These are phyloP conservation scores for Gossypium mustelinum DNA, from an alignment of 345 rosid species.

Conservation along the genomic window DNA sequence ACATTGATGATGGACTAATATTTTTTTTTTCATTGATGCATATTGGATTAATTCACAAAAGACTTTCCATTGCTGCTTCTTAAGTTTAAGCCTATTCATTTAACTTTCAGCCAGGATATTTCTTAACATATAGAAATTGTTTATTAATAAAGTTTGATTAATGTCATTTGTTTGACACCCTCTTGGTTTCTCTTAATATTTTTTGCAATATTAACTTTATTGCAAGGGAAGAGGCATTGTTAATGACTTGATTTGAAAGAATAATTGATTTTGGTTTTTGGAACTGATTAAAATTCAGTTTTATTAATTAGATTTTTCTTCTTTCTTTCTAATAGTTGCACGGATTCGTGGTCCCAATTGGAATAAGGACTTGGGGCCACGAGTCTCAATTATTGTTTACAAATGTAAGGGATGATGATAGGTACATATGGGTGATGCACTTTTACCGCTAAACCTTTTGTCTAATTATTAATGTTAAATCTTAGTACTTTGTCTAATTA, in stretches of 20 bases:
- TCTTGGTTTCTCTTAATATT: neutral
- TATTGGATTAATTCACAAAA: neutral
- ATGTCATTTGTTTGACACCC: neutral
- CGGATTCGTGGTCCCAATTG: too few relatives aligned
- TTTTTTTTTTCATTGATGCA: neutral
- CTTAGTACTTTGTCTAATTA: too few relatives aligned
- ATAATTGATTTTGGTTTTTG: too few relatives aligned
- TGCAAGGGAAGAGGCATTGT: neutral
- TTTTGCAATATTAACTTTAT: neutral
- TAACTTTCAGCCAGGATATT: neutral
- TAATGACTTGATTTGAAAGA: neutral
- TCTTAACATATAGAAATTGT: neutral
- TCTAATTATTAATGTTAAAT: too few relatives aligned
- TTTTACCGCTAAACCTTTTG: too few relatives aligned
- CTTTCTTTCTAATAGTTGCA: too few relatives aligned
- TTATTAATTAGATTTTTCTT: too few relatives aligned
- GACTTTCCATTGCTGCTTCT: constrained; percentile 20
- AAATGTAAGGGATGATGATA: too few relatives aligned
- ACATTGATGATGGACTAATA: neutral
- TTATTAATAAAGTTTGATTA: neutral
- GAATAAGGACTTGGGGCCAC: too few relatives aligned
- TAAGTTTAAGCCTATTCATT: neutral
- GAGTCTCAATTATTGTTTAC: too few relatives aligned
- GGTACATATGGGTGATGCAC: too few relatives aligned
- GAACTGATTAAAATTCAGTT: too few relatives aligned